Percentiles rank a stretch among this genome's conserved stretches.
phyloP scores from a whole-genome alignment of 1,284 basidiomycete genomes.

The Trametes polyzona region DNA sequence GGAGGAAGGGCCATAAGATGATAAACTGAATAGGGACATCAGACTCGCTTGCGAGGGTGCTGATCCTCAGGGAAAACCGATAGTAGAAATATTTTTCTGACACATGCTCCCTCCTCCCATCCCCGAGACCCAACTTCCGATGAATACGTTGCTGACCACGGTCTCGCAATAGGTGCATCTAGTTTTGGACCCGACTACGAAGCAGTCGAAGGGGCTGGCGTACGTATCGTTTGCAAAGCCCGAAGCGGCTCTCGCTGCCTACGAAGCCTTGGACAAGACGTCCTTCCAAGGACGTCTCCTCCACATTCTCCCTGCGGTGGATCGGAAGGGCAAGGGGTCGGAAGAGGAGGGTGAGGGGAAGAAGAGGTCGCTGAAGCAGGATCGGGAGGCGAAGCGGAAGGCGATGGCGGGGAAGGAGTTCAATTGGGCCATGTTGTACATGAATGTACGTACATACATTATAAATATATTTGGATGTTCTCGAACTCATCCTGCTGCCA shows the following conservation, averaged over 20 bases:
- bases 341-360: slow-evolving; percentile 44
- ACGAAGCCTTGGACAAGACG: slow-evolving; percentile 78
- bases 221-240: slow-evolving; percentile 81
- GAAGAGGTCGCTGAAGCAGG: slow-evolving; percentile 68
- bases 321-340: slow-evolving; percentile 55
- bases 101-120: slow-evolving; percentile 16
- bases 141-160: slow-evolving; percentile 11
- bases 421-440: slow-evolving; percentile 96
- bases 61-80: slow-evolving; percentile 62
- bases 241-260: slow-evolving; percentile 75
- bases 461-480: slow-evolving; percentile 21
- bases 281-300: slow-evolving; percentile 93
- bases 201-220: slow-evolving; percentile 80
- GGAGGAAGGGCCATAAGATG: slow-evolving; percentile 36
- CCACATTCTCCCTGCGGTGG: slow-evolving; percentile 87
- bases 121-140: not conserved
- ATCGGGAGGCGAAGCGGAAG: slow-evolving; percentile 74
- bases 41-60: slow-evolving; percentile 49
- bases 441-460: slow-evolving; percentile 79
- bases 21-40: slow-evolving; percentile 51
- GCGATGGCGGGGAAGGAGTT: slow-evolving; percentile 81
- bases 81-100: slow-evolving; percentile 56
- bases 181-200: slow-evolving; percentile 71
- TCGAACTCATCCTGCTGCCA: slow-evolving; percentile 36
- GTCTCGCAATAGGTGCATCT: slow-evolving; percentile 71